A percentile compares a stretch with the other conserved stretches of the same genome.
Conservation (phyloP, 306 rosid species). For the Cajanus cajan region DNA sequence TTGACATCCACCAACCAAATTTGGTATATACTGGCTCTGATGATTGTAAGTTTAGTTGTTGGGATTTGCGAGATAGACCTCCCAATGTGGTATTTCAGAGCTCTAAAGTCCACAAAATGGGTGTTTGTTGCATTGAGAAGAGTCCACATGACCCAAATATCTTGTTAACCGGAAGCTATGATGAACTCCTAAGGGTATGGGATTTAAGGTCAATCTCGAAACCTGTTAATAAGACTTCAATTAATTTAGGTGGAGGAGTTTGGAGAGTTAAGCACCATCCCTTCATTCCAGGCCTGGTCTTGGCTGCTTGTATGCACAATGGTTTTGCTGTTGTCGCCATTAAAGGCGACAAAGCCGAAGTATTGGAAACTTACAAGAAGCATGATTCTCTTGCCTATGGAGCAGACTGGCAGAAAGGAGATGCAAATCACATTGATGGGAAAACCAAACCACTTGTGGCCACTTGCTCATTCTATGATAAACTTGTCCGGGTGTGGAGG, state of each 20-base stretch:
- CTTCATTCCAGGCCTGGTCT: conserved; percentile 50
- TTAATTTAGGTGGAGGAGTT: conserved; percentile 85
- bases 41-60: conserved; percentile 79
- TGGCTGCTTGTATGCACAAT: conserved; percentile 98
- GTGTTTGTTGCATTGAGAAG: conserved; percentile 80
- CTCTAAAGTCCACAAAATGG: conserved; percentile 79
- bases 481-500: conserved; percentile 69
- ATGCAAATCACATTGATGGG: conserved; percentile 27
- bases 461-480: conserved; percentile 90
- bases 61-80: conserved; percentile 81
- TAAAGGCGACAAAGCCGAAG: conserved; percentile 48
- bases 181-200: conserved; percentile 79
- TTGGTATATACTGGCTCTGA: conserved; percentile 84
- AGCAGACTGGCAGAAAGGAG: conserved; percentile 80
- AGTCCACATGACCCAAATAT: conserved; percentile 56
- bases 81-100: conserved; percentile 64
- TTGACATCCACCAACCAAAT: conserved; percentile 77
- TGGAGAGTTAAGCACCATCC: conserved; percentile 92
- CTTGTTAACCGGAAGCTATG: conserved; percentile 77
- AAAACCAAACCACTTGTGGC: conserved; percentile 58
- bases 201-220: conserved; percentile 73
- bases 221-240: conserved; percentile 65
- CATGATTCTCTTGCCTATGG: conserved; percentile 91
- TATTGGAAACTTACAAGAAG: conserved; percentile 66
- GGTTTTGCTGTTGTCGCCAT: conserved; percentile 72